Percentiles rank a stretch among this genome's conserved stretches.
Evolutionary conservation across 352 stramenopile genomes (phyloP).

Genomic region (Globisporangium emineosum): DNA sequence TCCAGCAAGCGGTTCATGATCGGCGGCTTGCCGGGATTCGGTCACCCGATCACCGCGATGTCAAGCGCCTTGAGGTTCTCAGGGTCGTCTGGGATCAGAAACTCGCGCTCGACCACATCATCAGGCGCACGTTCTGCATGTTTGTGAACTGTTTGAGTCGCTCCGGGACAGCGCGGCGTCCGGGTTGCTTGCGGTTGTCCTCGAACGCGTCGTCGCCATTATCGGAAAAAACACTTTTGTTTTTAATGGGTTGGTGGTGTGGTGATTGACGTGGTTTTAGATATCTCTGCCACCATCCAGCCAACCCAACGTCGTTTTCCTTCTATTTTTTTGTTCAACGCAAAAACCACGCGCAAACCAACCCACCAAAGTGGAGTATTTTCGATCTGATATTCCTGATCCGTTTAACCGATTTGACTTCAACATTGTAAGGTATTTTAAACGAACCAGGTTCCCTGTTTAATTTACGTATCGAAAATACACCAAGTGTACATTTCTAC

Average conservation of each 20-base stretch:
- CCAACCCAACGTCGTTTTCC: too few species aligned
- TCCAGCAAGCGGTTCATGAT: slow-evolving; percentile 81
- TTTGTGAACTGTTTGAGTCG: slow-evolving; percentile 76
- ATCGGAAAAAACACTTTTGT: too few species aligned
- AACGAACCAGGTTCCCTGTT: slow-evolving; percentile 6
- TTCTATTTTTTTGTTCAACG: too few species aligned
- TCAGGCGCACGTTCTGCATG: slow-evolving; percentile 55
- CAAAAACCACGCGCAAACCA: too few species aligned
- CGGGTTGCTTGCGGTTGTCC: slow-evolving; percentile 19
- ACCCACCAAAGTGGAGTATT: too few species aligned
- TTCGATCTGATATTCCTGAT: too few species aligned
- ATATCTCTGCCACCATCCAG: too few species aligned
- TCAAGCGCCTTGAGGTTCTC: slow-evolving; percentile 61
- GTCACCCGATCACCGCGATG: slow-evolving; percentile 77
- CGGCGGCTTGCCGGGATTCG: slow-evolving; percentile 85
- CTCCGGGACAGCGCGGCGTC: slow-evolving; percentile 37
- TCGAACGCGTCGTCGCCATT: slow-evolving; percentile 18
- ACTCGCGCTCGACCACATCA: slow-evolving; percentile 65
- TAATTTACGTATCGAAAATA: slow-evolving; percentile 22
- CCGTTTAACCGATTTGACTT: too few species aligned
- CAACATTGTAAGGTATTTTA: too few species aligned
- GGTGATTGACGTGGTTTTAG: too few species aligned
- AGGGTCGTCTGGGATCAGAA: slow-evolving; percentile 71
- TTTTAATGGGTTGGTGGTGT: too few species aligned
- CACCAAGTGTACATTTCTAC: too few species aligned